These are phyloP conservation scores for Panellus pusillus DNA, from an alignment of 768 basidiomycete species.

Conservation along the genomic window DNA sequence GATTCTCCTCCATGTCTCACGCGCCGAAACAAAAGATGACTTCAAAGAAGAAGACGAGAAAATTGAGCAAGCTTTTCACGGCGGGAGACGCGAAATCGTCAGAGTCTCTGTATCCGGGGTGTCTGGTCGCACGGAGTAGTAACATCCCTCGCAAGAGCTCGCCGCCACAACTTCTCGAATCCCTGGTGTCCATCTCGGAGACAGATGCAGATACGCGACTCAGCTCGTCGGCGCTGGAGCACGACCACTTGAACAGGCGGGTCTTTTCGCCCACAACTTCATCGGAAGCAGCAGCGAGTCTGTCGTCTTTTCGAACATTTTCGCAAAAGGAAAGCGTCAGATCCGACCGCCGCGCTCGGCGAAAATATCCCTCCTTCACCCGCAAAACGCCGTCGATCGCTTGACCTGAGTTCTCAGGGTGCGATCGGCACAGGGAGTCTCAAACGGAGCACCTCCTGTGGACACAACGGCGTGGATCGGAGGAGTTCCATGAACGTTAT, in stretches of 20 bases:
- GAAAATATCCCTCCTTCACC: constrained; percentile 26
- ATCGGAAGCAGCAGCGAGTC: constrained; percentile 11
- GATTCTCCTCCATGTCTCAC: neutral
- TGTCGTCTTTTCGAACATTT: constrained; percentile 8
- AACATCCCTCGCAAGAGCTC: neutral
- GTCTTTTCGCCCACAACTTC: neutral
- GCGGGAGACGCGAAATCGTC: neutral
- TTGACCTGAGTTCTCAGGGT: neutral
- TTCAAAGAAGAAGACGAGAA: constrained; percentile 42
- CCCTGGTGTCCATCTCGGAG: neutral
- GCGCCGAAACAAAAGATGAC: constrained; percentile 33
- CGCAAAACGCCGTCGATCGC: constrained; percentile 8
- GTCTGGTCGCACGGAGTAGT: neutral
- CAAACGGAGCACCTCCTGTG: constrained; percentile 33
- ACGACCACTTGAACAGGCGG: neutral
- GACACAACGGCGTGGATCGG: constrained; percentile 10
- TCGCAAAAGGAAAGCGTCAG: constrained; percentile 9
- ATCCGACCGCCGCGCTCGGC: constrained; percentile 17
- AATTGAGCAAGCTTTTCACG: constrained; percentile 43
- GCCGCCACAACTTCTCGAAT: neutral
- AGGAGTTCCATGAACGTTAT: constrained; percentile 24
- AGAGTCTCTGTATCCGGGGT: neutral
- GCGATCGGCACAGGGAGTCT: constrained; percentile 10
- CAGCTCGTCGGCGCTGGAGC: constrained; percentile 6
- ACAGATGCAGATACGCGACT: neutral